These are phyloP conservation scores for Corniculantispora saksenae DNA, from an alignment of 2,329 filamentous ascomycete genomes.

Conservation along the genomic window DNA sequence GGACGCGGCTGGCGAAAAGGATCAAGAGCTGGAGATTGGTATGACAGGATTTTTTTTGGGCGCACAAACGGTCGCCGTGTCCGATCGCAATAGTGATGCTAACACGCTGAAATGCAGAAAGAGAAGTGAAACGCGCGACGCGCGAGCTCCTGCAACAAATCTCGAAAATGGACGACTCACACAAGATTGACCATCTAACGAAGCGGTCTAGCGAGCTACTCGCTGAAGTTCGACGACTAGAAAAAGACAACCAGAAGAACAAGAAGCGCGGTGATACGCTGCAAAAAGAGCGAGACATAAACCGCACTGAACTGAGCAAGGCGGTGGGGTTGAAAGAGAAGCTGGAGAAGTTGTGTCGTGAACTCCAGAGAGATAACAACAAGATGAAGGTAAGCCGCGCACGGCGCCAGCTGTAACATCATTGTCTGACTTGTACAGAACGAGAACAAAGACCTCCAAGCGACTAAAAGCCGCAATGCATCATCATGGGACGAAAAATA, in stretches of 20 bases:
- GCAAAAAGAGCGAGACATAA: slow-evolving; percentile 94
- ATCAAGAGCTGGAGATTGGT: slow-evolving; percentile 96
- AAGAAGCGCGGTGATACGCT: slow-evolving; percentile 93
- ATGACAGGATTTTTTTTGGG: slow-evolving; percentile 35
- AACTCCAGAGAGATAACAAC: slow-evolving; percentile 96
- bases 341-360: slow-evolving; percentile 90
- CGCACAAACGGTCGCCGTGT: background rate
- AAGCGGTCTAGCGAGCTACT: slow-evolving; percentile 90
- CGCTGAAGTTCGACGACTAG: slow-evolving; percentile 91
- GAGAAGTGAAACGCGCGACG: slow-evolving; percentile 91
- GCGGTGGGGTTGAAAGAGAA: slow-evolving; percentile 92
- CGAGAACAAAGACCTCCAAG: slow-evolving; percentile 90
- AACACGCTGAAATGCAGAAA: slow-evolving; percentile 59
- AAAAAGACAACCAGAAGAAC: slow-evolving; percentile 91
- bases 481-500: slow-evolving; percentile 83
- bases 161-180: slow-evolving; percentile 87
- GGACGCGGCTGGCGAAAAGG: slow-evolving; percentile 89
- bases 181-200: slow-evolving; percentile 86
- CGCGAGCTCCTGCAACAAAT: slow-evolving; percentile 86
- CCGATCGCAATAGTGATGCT: background rate
- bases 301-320: slow-evolving; percentile 84
- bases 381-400: slow-evolving; percentile 77
- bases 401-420: background rate
- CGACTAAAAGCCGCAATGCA: slow-evolving; percentile 80
- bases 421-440: slow-evolving; percentile 54